Evolutionary conservation across 148 eudicot genomes (phyloP).

Genomic region (Simmondsia chinensis): DNA sequence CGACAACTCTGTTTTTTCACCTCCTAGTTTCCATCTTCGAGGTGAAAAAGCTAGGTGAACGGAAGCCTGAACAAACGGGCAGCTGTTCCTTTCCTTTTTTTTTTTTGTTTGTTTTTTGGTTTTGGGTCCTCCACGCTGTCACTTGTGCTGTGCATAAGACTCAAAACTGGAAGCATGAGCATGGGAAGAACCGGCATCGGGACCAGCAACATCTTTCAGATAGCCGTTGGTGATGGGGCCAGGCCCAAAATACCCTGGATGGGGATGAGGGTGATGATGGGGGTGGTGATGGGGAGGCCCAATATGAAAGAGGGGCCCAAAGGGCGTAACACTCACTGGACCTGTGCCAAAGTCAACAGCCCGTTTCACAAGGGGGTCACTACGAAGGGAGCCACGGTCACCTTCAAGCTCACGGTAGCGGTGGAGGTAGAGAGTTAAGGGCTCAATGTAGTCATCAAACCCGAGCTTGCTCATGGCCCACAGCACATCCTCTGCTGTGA

Average conservation of each 20-base stretch:
- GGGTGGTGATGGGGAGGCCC: conserved; percentile 22
- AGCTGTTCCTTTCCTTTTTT: too few relatives aligned
- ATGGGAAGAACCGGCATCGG: conserved; percentile 21
- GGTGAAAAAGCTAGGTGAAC: too few relatives aligned
- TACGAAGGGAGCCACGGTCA: conserved; percentile 60
- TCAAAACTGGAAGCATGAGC: conserved; percentile 19
- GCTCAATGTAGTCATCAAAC: conserved; percentile 92
- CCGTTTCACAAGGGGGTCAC: conserved; percentile 44
- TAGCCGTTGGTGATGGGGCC: conserved; percentile 20
- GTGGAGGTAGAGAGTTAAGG: conserved; percentile 69
- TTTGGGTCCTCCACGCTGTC: too few relatives aligned
- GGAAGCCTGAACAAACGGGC: too few relatives aligned
- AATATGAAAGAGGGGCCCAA: conserved; percentile 35
- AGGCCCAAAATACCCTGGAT: conserved; percentile 29
- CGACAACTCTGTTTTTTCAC: too few relatives aligned
- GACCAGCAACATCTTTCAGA: conserved; percentile 19
- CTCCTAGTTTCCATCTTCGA: too few relatives aligned
- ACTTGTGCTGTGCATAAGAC: conserved; percentile 17
- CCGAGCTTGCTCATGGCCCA: conserved; percentile 99
- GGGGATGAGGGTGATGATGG: conserved; percentile 9
- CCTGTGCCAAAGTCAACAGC: conserved; percentile 16
- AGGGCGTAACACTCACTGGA: conserved; percentile 11
- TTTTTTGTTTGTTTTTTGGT: too few relatives aligned
- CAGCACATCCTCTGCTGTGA: conserved; percentile 83
- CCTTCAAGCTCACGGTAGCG: conserved; percentile 76